phyloP scores from a whole-genome alignment of 495 filamentous ascomycete species.

The Penicillium manginii region DNA sequence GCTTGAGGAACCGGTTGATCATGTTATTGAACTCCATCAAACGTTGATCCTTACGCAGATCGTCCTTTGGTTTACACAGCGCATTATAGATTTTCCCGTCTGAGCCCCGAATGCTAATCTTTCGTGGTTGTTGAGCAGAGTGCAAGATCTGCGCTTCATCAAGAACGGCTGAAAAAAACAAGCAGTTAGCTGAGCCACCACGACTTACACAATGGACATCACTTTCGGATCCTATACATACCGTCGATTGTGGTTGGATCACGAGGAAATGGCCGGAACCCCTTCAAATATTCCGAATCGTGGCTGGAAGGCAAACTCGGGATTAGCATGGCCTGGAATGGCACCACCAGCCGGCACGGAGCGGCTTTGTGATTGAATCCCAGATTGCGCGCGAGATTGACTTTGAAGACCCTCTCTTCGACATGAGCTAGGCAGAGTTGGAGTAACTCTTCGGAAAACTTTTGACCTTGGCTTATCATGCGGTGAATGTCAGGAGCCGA shows the following conservation, averaged over 20 bases:
- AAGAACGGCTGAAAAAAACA: constrained; percentile 57
- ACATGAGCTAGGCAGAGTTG: constrained; percentile 74
- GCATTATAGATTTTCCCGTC: constrained; percentile 88
- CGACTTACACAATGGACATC: background rate
- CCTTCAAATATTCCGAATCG: constrained; percentile 65
- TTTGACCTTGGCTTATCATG: constrained; percentile 77
- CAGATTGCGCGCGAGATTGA: constrained; percentile 74
- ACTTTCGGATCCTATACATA: constrained; percentile 23
- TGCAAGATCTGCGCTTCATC: constrained; percentile 89
- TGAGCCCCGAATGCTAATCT: constrained; percentile 83
- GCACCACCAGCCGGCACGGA: constrained; percentile 83
- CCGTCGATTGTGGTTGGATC: constrained; percentile 63
- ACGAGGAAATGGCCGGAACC: constrained; percentile 81
- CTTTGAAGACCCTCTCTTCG: constrained; percentile 67
- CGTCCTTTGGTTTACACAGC: constrained; percentile 96
- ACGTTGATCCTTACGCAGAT: constrained; percentile 93
- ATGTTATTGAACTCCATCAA: constrained; percentile 99
- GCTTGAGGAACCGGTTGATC: constrained; percentile 92
- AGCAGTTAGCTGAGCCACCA: background rate
- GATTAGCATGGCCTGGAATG: constrained; percentile 81
- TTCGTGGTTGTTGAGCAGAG: constrained; percentile 90
- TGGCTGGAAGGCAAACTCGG: constrained; percentile 78
- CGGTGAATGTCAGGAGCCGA: constrained; percentile 59
- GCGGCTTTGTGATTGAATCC: constrained; percentile 82
- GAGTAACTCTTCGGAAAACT: constrained; percentile 82